A percentile compares a stretch with the other conserved stretches of the same genome.
phyloP scores from a whole-genome alignment of 108 stramenopile species.

The Nitzschia sp. region DNA sequence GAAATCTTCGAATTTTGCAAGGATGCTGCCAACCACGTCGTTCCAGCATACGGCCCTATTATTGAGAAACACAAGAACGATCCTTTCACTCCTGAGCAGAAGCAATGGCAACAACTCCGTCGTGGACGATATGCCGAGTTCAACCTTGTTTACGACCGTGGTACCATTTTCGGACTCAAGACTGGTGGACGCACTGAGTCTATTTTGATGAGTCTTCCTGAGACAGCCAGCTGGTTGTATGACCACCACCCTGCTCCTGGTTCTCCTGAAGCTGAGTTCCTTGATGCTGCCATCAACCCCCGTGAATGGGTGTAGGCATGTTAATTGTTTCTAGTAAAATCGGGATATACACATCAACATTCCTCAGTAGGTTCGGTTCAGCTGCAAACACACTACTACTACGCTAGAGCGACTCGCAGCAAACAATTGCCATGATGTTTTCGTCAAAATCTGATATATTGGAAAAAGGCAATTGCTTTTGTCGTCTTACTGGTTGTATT shows the following conservation, averaged over 20 bases:
- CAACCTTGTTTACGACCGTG: conserved; percentile 97
- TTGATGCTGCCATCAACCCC: conserved; percentile 85
- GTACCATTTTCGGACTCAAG: conserved; percentile 96
- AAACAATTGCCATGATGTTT: too few species aligned
- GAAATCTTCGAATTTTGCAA: conserved; percentile 79
- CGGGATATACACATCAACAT: too few species aligned
- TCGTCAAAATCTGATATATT: too few species aligned
- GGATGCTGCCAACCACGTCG: conserved; percentile 81
- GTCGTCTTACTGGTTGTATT: too few species aligned
- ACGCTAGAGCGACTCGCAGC: too few species aligned
- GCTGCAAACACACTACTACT: too few species aligned
- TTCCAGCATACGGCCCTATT: conserved; percentile 88
- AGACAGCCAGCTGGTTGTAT: conserved; percentile 95
- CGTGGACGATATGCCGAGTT: conserved; percentile 94
- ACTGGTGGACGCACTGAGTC: conserved; percentile 95
- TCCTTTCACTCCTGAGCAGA: conserved; percentile 81
- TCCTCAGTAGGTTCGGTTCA: too few species aligned
- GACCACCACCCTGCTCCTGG: conserved; percentile 76
- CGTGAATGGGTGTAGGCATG: conserved; percentile 75
- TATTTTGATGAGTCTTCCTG: conserved; percentile 97
- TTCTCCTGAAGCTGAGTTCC: conserved; percentile 86
- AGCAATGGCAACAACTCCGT: conserved; percentile 93
- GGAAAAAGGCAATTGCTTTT: too few species aligned
- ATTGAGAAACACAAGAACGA: conserved; percentile 83
- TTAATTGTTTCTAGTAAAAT: too few species aligned